Percentiles rank a stretch among this genome's conserved stretches.
These are phyloP conservation scores for Xylaria digitata DNA, from an alignment of 2,329 filamentous ascomycete species.

Conservation along the genomic window DNA sequence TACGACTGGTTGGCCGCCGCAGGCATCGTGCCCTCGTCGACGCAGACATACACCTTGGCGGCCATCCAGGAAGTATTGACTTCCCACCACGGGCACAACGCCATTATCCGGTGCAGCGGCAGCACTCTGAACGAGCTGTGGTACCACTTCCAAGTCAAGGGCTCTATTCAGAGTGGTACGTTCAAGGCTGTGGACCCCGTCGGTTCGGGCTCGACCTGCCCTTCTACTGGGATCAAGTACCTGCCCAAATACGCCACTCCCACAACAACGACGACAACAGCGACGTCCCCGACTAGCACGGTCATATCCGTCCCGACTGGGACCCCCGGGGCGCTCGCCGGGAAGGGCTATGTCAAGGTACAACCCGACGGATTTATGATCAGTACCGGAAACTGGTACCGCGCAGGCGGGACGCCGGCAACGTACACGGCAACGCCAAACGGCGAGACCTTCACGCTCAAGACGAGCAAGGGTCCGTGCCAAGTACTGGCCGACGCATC, in stretches of 20 bases:
- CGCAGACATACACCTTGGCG: slow-evolving; percentile 67
- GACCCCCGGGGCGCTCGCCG: slow-evolving; percentile 55
- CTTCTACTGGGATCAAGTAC: slow-evolving; percentile 71
- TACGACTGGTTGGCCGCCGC: slow-evolving; percentile 72
- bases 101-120: slow-evolving; percentile 64
- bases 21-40: slow-evolving; percentile 67
- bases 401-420: slow-evolving; percentile 34
- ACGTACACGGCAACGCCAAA: slow-evolving; percentile 34
- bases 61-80: slow-evolving; percentile 70
- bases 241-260: slow-evolving; percentile 61
- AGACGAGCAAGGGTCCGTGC: slow-evolving; percentile 38
- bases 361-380: slow-evolving; percentile 35
- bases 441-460: slow-evolving; percentile 31
- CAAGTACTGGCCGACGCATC: slow-evolving; percentile 30
- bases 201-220: slow-evolving; percentile 67
- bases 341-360: slow-evolving; percentile 70
- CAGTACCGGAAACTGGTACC: slow-evolving; percentile 37
- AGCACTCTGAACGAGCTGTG: slow-evolving; percentile 64
- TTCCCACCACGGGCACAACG: slow-evolving; percentile 62
- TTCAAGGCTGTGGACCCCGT: slow-evolving; percentile 69
- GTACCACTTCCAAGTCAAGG: slow-evolving; percentile 72
- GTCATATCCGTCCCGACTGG: slow-evolving; percentile 51
- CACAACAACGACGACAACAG: slow-evolving; percentile 20
- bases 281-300: slow-evolving; percentile 33
- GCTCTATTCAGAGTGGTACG: slow-evolving; percentile 68